phyloP scores from a whole-genome alignment of 176 grass and related monocot species.

The Panicum miliaceum region DNA sequence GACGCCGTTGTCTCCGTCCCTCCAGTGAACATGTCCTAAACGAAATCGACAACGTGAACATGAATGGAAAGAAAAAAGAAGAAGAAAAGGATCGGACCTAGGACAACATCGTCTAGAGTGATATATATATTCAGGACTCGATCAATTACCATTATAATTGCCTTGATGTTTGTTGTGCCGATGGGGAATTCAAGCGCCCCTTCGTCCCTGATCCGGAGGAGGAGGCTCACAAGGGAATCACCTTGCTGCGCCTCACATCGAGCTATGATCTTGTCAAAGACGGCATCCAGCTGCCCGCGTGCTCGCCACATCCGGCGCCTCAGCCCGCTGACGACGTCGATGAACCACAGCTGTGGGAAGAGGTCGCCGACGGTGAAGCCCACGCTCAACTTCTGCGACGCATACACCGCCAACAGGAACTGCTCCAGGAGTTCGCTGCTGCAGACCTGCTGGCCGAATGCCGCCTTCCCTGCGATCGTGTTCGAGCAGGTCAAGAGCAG shows the following conservation, averaged over 20 bases:
- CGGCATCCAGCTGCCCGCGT: neutral
- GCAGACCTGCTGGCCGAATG: neutral
- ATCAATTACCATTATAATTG: neutral
- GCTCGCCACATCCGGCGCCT: neutral
- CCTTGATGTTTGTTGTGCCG: neutral
- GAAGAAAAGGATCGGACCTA: too few species aligned
- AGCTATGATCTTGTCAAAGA: neutral
- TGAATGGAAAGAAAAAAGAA: neutral
- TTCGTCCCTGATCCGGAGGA: neutral
- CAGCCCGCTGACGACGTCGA: neutral
- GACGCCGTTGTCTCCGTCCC: neutral
- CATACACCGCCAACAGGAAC: neutral
- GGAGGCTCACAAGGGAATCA: neutral
- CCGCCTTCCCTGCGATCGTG: neutral
- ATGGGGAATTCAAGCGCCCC: neutral
- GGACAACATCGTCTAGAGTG: too few species aligned
- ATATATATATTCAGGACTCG: neutral
- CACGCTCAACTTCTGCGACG: neutral
- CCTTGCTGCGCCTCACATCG: neutral
- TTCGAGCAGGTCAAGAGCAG: neutral
- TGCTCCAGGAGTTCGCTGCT: neutral
- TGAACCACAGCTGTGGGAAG: neutral
- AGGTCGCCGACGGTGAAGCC: neutral
- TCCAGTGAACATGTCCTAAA: neutral
- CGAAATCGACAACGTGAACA: neutral